A percentile compares a stretch with the other conserved stretches of the same genome.
These are phyloP conservation scores for Macrolepiota albuminosa DNA, from an alignment of 768 basidiomycete species.

Conservation along the genomic window DNA sequence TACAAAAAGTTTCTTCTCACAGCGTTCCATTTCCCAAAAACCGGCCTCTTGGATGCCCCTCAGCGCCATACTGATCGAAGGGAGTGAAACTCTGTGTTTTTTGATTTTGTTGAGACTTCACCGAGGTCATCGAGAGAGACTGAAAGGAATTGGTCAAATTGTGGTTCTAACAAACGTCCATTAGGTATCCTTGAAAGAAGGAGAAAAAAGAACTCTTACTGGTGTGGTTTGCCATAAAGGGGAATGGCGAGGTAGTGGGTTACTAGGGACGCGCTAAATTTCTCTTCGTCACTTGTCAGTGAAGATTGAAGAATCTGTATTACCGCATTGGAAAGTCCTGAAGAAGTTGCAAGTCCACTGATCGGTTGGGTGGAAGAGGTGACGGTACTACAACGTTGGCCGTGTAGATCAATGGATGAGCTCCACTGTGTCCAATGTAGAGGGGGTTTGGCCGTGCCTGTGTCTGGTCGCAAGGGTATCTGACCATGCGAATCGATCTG, in stretches of 20 bases:
- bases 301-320: not conserved
- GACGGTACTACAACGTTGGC: not conserved
- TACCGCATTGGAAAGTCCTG: not conserved
- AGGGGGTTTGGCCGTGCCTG: not conserved
- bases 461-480: not conserved
- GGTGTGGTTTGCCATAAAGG: not conserved
- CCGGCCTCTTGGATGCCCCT: not conserved
- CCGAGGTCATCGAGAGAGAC: not conserved
- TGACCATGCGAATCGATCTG: not conserved
- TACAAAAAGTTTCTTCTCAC: not conserved
- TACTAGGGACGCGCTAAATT: not conserved
- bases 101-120: not conserved
- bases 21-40: constrained; percentile 4
- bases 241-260: not conserved
- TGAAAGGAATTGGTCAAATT: constrained; percentile 1
- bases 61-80: not conserved
- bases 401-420: not conserved
- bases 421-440: not conserved
- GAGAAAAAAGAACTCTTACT: not conserved
- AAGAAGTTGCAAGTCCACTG: not conserved
- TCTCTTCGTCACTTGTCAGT: not conserved
- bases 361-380: not conserved
- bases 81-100: not conserved
- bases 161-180: not conserved
- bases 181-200: not conserved